Evolutionary conservation across 345 rosid genomes (phyloP).

Genomic region (Camelina sativa): DNA sequence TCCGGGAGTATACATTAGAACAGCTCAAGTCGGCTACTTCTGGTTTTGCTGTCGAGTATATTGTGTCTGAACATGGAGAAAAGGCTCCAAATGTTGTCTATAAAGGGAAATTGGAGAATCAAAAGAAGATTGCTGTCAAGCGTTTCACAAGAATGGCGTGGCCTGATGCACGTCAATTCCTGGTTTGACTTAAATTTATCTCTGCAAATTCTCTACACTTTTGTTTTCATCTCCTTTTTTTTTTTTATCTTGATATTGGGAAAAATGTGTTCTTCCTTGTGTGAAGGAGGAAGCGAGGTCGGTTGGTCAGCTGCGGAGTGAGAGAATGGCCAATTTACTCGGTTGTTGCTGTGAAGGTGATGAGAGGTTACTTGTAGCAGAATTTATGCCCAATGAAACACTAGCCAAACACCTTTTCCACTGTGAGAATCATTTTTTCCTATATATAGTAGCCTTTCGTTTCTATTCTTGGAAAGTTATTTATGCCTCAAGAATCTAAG

Average conservation of each 20-base stretch:
- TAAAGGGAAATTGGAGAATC: constrained; percentile 82
- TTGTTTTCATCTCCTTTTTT: not conserved
- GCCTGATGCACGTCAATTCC: constrained; percentile 87
- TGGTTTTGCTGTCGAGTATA: constrained; percentile 85
- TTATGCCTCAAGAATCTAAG: constrained; percentile 3
- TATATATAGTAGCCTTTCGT: constrained; percentile 12
- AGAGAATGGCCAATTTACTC: constrained; percentile 78
- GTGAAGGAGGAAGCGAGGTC: constrained; percentile 87
- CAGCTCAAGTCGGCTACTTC: constrained; percentile 82
- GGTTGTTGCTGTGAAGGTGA: constrained; percentile 93
- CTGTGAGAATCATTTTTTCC: constrained; percentile 50
- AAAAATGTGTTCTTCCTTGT: constrained; percentile 23
- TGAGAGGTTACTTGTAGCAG: constrained; percentile 83
- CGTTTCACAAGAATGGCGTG: constrained; percentile 89
- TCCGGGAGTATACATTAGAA: constrained; percentile 70
- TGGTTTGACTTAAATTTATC: constrained; percentile 46
- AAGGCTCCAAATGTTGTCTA: constrained; percentile 94
- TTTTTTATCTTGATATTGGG: not conserved
- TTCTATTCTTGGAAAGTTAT: constrained; percentile 8
- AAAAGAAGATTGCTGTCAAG: constrained; percentile 81
- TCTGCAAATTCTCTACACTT: not conserved
- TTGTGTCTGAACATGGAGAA: constrained; percentile 94
- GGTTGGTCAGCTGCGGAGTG: constrained; percentile 82
- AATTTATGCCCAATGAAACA: constrained; percentile 91
- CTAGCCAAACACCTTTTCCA: constrained; percentile 95